phyloP scores from a whole-genome alignment of 2,329 filamentous ascomycete genomes.

The Orbilia quercus region DNA sequence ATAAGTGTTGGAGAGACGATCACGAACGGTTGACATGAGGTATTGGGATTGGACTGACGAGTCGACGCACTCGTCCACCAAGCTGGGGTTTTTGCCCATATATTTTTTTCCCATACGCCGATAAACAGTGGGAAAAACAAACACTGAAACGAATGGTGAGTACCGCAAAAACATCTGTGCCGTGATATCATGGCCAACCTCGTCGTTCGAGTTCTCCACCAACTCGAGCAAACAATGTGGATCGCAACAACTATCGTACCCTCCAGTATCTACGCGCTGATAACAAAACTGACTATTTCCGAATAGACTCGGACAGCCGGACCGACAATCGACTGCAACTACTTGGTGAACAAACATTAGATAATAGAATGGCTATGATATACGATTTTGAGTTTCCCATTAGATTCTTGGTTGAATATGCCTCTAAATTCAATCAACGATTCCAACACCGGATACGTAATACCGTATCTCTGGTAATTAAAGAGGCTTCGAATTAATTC shows the following conservation, averaged over 20 bases:
- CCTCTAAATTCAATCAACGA: not conserved
- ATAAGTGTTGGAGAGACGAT: constrained; percentile 29
- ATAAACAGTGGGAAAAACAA: constrained; percentile 17
- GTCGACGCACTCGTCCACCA: too few species aligned
- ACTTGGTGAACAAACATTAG: too few species aligned
- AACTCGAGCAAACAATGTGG: not conserved
- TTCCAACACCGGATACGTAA: too few species aligned
- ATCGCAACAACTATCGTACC: not conserved
- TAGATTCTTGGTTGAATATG: not conserved
- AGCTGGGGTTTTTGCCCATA: constrained; percentile 34
- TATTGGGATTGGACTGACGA: not conserved
- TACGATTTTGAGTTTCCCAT: not conserved
- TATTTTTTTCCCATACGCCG: constrained; percentile 15
- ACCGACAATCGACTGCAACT: not conserved
- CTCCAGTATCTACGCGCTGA: not conserved
- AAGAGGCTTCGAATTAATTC: too few species aligned
- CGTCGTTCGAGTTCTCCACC: not conserved
- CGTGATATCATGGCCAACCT: constrained; percentile 43
- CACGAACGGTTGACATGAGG: constrained; percentile 14
- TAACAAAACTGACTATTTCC: constrained; percentile 5
- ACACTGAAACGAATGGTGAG: constrained; percentile 11
- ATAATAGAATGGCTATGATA: constrained; percentile 1
- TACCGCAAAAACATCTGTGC: constrained; percentile 26
- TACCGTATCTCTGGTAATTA: too few species aligned
- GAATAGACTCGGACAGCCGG: not conserved